phyloP scores from a whole-genome alignment of 805 yeast species.

The Saccharomycopsis amapae region DNA sequence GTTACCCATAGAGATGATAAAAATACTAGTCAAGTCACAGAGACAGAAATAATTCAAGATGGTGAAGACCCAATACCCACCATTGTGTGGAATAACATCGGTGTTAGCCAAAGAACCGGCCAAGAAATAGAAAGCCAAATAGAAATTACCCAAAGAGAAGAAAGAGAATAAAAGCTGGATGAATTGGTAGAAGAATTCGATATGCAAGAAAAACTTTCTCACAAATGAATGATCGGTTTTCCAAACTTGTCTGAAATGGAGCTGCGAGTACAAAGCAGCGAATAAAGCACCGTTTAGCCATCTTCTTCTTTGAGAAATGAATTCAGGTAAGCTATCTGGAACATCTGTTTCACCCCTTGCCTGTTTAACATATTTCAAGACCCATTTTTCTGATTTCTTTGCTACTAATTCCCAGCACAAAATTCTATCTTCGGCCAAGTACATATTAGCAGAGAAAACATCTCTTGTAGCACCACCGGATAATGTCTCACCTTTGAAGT shows the following conservation, averaged over 20 bases:
- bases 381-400: slow-evolving; percentile 76
- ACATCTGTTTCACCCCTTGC: slow-evolving; percentile 97
- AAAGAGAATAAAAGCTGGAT: slow-evolving; percentile 76
- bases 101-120: slow-evolving; percentile 71
- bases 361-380: slow-evolving; percentile 81
- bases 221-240: slow-evolving; percentile 71
- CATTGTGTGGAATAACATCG: slow-evolving; percentile 47
- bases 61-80: slow-evolving; percentile 81
- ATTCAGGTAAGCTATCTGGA: slow-evolving; percentile 91
- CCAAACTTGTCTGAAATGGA: slow-evolving; percentile 87
- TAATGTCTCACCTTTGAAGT: slow-evolving; percentile 79
- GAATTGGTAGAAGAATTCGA: slow-evolving; percentile 87
- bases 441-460: slow-evolving; percentile 94
- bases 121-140: slow-evolving; percentile 83
- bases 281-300: slow-evolving; percentile 98
- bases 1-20: slow-evolving; percentile 92
- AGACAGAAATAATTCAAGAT: slow-evolving; percentile 80
- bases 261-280: slow-evolving; percentile 86
- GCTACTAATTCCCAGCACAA: slow-evolving; percentile 95
- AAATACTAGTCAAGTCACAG: slow-evolving; percentile 77
- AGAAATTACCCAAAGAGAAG: slow-evolving; percentile 89
- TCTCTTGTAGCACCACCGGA: slow-evolving; percentile 53
- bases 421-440: slow-evolving; percentile 93
- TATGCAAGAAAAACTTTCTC: slow-evolving; percentile 75
- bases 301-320: slow-evolving; percentile 92